Base-by-base conservation (phyloP, 257 asterid species). In the Scutellaria barbata region DNA sequence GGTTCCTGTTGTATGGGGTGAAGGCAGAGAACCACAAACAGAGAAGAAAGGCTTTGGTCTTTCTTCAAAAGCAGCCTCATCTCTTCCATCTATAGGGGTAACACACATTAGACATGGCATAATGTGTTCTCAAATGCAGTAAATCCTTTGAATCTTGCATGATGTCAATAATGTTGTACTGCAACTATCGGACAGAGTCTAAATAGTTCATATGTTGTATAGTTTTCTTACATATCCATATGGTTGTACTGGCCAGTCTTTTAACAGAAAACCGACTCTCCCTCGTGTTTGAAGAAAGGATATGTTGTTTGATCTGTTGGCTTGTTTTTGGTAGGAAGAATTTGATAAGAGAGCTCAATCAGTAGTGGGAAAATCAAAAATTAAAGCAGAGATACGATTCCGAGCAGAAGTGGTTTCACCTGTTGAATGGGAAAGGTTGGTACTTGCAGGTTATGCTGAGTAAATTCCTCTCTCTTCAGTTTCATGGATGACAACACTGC, bases 41-140 rank as follows among this genome's bases (percentile, higher is more conserved):
- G 91, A 83, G 81, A 94, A 74, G 85, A 94, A 91, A 88, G 99
- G 99, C 63, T 94, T 94, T 81, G 98, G 99, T 47, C 74, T 58
- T 79, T 82, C 98, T 66, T 72, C 88, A 66, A 94, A 86, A 69
- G 84, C 90, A 67, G 79, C 88, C 1, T 65, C 90, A 69, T 89
- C 99, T 70, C 96, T 94, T 67, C 96, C 99, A 76, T 91, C 96
- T 53, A 82, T 91, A 7, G 99, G 99, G 89, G 99, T 91, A 82
- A 80, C 82, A 58, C 17, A 43, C 66, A 43, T 59, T 66, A 3
- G 12, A 10, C 55, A 43, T 51, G 56, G 45, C 12, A 39, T 35
- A 20, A 54, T 68, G 67, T 47, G 13, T 57, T 67, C 40, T 20
- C 20, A 17, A 13, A 46, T 39, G 48, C 51, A n/a, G 45, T 60